Percentiles rank a stretch among this genome's conserved stretches.
Conservation (phyloP, 352 stramenopile species). For the Phytopythium helicoides region DNA sequence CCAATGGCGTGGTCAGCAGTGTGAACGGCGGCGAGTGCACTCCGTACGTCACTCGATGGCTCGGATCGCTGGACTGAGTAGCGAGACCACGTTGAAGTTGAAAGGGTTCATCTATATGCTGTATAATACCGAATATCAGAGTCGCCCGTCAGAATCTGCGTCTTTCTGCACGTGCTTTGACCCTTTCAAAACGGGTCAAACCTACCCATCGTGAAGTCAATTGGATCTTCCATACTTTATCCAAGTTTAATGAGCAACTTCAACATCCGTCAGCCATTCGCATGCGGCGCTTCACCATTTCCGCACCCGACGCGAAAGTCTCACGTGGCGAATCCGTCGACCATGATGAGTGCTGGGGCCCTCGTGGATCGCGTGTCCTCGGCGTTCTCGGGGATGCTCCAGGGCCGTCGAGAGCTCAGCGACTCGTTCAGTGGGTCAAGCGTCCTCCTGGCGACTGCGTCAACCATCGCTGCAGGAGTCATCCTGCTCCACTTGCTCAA, state of each 20-base stretch:
- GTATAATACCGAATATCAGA: too few species aligned
- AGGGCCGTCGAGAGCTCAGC: neutral
- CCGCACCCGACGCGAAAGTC: too few species aligned
- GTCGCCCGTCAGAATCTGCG: too few species aligned
- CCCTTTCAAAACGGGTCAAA: too few species aligned
- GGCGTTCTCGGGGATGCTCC: neutral
- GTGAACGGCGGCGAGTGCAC: constrained; percentile 3
- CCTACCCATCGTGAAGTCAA: too few species aligned
- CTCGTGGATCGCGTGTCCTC: neutral
- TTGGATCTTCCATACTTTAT: constrained; percentile 2
- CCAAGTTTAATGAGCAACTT: constrained; percentile 1
- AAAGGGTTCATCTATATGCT: too few species aligned
- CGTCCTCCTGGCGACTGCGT: neutral
- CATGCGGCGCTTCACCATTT: neutral
- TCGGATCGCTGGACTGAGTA: neutral
- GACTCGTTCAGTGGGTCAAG: neutral
- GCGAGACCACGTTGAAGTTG: too few species aligned
- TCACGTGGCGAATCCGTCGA: too few species aligned
- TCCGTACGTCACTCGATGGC: constrained; percentile 2
- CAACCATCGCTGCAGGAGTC: neutral
- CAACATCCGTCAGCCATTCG: constrained; percentile 1
- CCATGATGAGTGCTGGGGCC: too few species aligned
- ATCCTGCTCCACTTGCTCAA: neutral
- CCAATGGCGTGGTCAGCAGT: neutral
- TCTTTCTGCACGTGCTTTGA: too few species aligned